Conservation (phyloP, 495 filamentous ascomycete genomes). For the Daldinia concentrica region DNA sequence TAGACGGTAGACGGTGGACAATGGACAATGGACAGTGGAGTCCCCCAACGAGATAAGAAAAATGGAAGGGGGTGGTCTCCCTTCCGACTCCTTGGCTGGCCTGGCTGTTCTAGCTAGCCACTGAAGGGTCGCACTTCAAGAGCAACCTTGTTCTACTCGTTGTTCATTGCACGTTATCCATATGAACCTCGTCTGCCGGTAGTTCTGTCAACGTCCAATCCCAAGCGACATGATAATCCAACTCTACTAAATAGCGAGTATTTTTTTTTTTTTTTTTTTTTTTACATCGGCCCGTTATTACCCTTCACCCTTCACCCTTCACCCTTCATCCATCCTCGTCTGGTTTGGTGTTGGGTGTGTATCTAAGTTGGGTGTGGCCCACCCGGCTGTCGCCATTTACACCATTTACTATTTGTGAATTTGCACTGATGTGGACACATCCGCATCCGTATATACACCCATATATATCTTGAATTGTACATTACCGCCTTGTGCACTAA, state of each 20-base stretch:
- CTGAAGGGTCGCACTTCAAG: conserved; percentile 35
- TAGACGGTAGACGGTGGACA: too few species aligned
- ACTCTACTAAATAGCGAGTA: conserved; percentile 22
- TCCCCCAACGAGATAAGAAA: conserved; percentile 36
- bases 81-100: conserved; percentile 19
- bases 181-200: conserved; percentile 41
- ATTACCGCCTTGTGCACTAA: conserved; percentile 8
- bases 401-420: conserved; percentile 23
- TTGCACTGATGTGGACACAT: conserved; percentile 14
- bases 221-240: conserved; percentile 20
- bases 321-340: neutral
- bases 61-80: conserved; percentile 19
- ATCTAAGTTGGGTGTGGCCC: conserved; percentile 20
- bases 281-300: conserved; percentile 41
- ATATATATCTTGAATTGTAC: conserved; percentile 19
- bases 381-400: conserved; percentile 38
- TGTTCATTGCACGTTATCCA: conserved; percentile 41
- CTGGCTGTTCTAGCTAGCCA: conserved; percentile 17
- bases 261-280: too few species aligned
- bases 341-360: conserved; percentile 8
- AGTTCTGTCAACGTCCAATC: conserved; percentile 39
- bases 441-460: conserved; percentile 1
- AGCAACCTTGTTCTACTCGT: conserved; percentile 21
- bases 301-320: neutral
- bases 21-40: conserved; percentile 23